Percentiles rank a stretch among this genome's conserved stretches.
Conservation (phyloP, 345 rosid genomes). For the Geranium rotundifolium region DNA sequence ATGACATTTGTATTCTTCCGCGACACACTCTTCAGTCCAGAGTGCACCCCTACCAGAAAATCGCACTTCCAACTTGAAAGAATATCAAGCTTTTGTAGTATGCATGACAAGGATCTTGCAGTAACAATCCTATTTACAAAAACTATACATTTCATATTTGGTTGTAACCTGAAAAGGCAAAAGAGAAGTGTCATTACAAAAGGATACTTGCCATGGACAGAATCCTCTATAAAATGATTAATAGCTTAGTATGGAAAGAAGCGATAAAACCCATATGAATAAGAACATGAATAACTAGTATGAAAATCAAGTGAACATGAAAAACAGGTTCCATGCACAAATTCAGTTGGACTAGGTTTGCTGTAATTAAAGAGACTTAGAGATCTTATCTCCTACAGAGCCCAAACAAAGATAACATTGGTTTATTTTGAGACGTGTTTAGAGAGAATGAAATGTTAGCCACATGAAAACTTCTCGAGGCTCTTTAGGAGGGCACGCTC, state of each 20-base stretch:
- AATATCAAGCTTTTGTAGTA: slow-evolving; percentile 51
- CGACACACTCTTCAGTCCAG: slow-evolving; percentile 71
- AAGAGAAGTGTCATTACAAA: slow-evolving; percentile 12
- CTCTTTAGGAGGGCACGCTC: too few relatives aligned
- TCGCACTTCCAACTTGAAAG: slow-evolving; percentile 74
- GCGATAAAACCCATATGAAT: not conserved
- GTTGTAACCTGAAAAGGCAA: slow-evolving; percentile 52
- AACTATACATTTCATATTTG: slow-evolving; percentile 71
- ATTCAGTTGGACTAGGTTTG: too few relatives aligned
- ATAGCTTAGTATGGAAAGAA: not conserved
- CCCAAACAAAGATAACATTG: too few relatives aligned
- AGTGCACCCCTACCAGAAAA: slow-evolving; percentile 81
- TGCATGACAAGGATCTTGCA: slow-evolving; percentile 62
- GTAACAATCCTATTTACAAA: slow-evolving; percentile 84
- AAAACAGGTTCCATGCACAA: too few relatives aligned
- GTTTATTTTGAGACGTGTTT: not conserved
- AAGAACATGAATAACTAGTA: not conserved
- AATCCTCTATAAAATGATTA: not conserved
- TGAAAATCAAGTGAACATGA: too few relatives aligned
- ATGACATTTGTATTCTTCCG: slow-evolving; percentile 51
- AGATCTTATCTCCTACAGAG: too few relatives aligned
- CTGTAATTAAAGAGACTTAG: not conserved
- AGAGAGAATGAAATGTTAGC: not conserved
- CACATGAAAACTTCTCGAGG: not conserved
- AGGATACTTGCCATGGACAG: not conserved